These are phyloP conservation scores for Stentor roeselii DNA, from an alignment of 73 alveolate genomes.

Conservation along the genomic window DNA sequence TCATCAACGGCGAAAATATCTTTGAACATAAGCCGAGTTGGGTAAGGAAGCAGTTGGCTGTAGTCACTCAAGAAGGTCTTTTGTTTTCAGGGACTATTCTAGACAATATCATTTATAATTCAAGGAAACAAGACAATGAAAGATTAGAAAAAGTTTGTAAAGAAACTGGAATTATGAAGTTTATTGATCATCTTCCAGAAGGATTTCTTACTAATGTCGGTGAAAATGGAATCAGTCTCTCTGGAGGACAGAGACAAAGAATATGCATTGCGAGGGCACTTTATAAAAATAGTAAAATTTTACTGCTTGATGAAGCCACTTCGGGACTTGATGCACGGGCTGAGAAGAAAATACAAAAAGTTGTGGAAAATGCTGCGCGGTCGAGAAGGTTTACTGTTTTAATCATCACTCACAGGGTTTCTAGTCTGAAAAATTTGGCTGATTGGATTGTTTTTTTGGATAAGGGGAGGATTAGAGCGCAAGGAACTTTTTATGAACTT, in stretches of 20 bases:
- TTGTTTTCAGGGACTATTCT: slow-evolving; percentile 52
- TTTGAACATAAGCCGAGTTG: neutral
- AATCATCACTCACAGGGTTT: neutral
- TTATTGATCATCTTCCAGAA: slow-evolving; percentile 42
- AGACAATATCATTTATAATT: slow-evolving; percentile 67
- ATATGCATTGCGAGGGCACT: slow-evolving; percentile 55
- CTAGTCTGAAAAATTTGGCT: neutral
- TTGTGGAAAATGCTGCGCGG: slow-evolving; percentile 40
- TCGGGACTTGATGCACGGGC: slow-evolving; percentile 56
- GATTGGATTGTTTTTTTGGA: neutral
- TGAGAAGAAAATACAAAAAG: slow-evolving; percentile 57
- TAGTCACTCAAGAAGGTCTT: slow-evolving; percentile 48
- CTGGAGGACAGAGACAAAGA: slow-evolving; percentile 66
- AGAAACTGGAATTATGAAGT: slow-evolving; percentile 33
- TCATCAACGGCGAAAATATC: slow-evolving; percentile 22
- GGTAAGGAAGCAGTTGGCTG: slow-evolving; percentile 28
- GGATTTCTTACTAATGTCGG: slow-evolving; percentile 52
- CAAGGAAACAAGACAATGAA: slow-evolving; percentile 40
- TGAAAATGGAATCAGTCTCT: slow-evolving; percentile 45
- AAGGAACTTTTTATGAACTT: neutral
- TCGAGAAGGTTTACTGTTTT: neutral
- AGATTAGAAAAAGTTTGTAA: slow-evolving; percentile 34
- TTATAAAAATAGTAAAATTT: slow-evolving; percentile 36
- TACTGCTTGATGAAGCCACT: slow-evolving; percentile 50
- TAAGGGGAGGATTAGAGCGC: neutral